Evolutionary conservation across 306 rosid species (phyloP).

Genomic region (Glycyrrhiza uralensis): DNA sequence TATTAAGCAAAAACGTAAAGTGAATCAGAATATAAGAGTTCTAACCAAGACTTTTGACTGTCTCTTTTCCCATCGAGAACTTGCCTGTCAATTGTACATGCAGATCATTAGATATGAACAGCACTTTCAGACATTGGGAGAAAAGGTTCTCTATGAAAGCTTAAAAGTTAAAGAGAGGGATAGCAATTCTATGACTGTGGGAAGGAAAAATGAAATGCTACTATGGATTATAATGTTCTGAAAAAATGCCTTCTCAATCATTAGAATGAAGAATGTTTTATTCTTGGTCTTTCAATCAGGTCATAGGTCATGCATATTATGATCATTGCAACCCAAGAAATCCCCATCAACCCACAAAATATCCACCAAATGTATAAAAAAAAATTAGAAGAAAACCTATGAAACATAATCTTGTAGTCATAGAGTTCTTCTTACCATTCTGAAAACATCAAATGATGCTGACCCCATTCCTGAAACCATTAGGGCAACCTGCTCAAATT

Average conservation of each 20-base stretch:
- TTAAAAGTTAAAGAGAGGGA: neutral
- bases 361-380: neutral
- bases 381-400: neutral
- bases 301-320: neutral
- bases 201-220: neutral
- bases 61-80: slow-evolving; percentile 86
- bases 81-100: slow-evolving; percentile 51
- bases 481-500: slow-evolving; percentile 66
- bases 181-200: neutral
- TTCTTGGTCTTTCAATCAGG: neutral
- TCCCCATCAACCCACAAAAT: neutral
- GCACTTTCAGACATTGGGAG: neutral
- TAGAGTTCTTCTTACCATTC: slow-evolving; percentile 50
- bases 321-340: neutral
- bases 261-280: neutral
- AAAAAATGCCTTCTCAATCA: neutral
- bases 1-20: neutral
- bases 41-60: slow-evolving; percentile 81
- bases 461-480: slow-evolving; percentile 93
- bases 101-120: slow-evolving; percentile 3
- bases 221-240: neutral
- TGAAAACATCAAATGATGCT: slow-evolving; percentile 64
- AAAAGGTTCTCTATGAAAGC: neutral
- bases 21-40: slow-evolving; percentile 1
- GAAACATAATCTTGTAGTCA: neutral